A percentile compares a stretch with the other conserved stretches of the same genome.
Evolutionary conservation across 495 filamentous ascomycete genomes (phyloP).

Genomic region (Podospora conica): DNA sequence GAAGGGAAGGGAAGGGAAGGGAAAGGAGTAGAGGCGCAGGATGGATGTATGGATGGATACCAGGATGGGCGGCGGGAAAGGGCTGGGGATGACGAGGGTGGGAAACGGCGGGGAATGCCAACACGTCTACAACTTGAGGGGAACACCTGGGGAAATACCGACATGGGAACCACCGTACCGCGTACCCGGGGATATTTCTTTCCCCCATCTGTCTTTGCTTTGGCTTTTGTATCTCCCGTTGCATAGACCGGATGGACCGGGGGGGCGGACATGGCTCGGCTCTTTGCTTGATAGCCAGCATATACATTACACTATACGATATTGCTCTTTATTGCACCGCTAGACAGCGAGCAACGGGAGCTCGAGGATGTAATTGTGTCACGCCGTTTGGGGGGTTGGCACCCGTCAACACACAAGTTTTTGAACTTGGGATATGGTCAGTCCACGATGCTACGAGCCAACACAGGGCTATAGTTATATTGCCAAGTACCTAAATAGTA

Average conservation of each 20-base stretch:
- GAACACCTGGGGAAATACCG: too few species aligned
- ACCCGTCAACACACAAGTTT: too few species aligned
- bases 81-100: not conserved
- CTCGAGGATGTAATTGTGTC: too few species aligned
- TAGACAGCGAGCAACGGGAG: too few species aligned
- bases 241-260: not conserved
- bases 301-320: not conserved
- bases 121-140: too few species aligned
- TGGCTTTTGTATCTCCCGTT: not conserved
- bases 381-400: not conserved
- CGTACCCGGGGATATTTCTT: not conserved
- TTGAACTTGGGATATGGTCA: too few species aligned
- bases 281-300: not conserved
- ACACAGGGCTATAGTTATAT: not conserved
- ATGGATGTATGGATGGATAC: constrained; percentile 4
- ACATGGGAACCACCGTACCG: not conserved
- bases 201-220: not conserved
- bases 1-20: not conserved
- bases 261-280: not conserved
- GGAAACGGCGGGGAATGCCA: not conserved
- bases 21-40: not conserved
- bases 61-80: not conserved
- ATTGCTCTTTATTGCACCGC: not conserved
- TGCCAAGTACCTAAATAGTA: not conserved
- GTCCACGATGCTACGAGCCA: not conserved